These are phyloP conservation scores for Beta macrorhiza DNA, from an alignment of 179 eudicot species.

Conservation along the genomic window DNA sequence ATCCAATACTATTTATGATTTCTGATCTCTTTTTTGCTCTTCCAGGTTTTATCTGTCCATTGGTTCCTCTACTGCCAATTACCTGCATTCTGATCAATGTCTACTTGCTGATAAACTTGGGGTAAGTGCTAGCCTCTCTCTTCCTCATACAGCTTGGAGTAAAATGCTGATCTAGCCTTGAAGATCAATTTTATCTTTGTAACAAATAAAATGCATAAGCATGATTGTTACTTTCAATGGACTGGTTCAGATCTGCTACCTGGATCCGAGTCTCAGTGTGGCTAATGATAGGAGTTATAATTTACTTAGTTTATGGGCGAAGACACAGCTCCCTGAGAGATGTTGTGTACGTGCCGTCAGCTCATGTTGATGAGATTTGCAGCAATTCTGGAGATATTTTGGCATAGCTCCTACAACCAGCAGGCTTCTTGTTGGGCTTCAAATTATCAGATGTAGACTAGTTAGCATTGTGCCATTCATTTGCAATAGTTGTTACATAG, in stretches of 20 bases:
- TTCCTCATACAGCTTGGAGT: not conserved
- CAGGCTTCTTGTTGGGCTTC: not conserved
- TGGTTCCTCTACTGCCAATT: constrained; percentile 84
- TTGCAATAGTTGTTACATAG: constrained; percentile 7
- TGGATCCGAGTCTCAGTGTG: constrained; percentile 90
- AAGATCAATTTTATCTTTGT: not conserved
- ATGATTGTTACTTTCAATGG: not conserved
- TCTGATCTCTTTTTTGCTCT: not conserved
- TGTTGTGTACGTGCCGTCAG: constrained; percentile 75
- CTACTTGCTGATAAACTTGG: constrained; percentile 82
- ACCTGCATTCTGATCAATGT: constrained; percentile 75
- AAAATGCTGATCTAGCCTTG: not conserved
- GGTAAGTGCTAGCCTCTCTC: constrained; percentile 39
- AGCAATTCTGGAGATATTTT: constrained; percentile 35
- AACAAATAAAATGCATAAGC: not conserved
- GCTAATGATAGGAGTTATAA: constrained; percentile 61
- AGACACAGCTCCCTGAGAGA: constrained; percentile 63
- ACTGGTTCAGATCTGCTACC: constrained; percentile 51
- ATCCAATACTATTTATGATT: too few species aligned
- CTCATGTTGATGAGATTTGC: constrained; percentile 70
- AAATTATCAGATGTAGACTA: not conserved
- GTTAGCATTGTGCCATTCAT: not conserved
- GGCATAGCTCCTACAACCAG: constrained; percentile 23
- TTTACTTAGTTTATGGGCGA: constrained; percentile 73
- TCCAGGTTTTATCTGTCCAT: constrained; percentile 88